These are phyloP conservation scores for Scheffersomyces titani DNA, from an alignment of 1,139 yeast species.

Conservation along the genomic window DNA sequence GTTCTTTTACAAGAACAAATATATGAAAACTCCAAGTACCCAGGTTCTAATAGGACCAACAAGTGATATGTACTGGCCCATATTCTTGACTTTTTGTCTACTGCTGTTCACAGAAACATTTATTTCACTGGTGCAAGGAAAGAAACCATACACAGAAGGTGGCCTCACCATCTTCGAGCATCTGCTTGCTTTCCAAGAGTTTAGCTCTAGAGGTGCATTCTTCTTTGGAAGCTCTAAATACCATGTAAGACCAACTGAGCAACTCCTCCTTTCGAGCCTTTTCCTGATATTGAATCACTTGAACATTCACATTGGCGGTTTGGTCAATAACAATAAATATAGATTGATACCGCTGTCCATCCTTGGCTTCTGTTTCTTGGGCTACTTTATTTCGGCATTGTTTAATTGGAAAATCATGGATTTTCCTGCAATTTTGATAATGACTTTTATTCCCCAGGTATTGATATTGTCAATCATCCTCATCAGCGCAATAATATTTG, in stretches of 20 bases:
- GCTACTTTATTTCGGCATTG: constrained; percentile 42
- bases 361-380: constrained; percentile 52
- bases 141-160: constrained; percentile 61
- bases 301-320: constrained; percentile 58
- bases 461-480: constrained; percentile 50
- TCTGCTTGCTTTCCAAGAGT: constrained; percentile 73
- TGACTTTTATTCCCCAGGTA: constrained; percentile 65
- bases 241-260: constrained; percentile 48
- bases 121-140: constrained; percentile 59
- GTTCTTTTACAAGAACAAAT: constrained; percentile 22
- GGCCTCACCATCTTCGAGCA: constrained; percentile 75
- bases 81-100: constrained; percentile 60
- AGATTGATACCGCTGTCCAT: constrained; percentile 63
- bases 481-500: constrained; percentile 52
- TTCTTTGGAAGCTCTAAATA: constrained; percentile 25
- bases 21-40: constrained; percentile 33
- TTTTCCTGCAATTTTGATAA: constrained; percentile 56
- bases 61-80: constrained; percentile 62
- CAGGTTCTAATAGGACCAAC: constrained; percentile 51
- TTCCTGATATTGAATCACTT: constrained; percentile 58
- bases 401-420: constrained; percentile 38
- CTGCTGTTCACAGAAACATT: constrained; percentile 74
- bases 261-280: constrained; percentile 51
- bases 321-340: constrained; percentile 52
- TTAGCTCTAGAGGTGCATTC: constrained; percentile 44